Percentiles rank a stretch among this genome's conserved stretches.
phyloP scores from a whole-genome alignment of 2,329 filamentous ascomycete genomes.

The Ophiostoma pallidulum region DNA sequence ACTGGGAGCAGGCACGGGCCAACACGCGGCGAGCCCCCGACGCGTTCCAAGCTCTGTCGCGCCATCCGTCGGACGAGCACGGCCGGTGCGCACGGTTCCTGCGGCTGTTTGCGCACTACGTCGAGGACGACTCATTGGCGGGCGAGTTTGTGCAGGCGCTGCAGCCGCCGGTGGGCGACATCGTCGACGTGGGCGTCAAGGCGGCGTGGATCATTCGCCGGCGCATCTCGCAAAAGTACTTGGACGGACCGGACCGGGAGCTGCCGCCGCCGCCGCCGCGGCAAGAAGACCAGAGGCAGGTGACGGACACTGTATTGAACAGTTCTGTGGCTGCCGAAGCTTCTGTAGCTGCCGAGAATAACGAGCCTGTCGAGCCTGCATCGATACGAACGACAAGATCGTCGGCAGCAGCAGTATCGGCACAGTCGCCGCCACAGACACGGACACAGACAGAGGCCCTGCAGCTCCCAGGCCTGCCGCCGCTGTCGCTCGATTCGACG shows the following conservation, averaged over 20 bases:
- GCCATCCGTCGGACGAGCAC: not conserved
- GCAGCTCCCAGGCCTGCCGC: too few species aligned
- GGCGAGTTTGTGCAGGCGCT: not conserved
- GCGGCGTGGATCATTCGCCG: slow-evolving; percentile 2
- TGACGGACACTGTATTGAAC: too few species aligned
- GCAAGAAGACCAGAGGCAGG: too few species aligned
- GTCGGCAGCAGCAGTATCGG: too few species aligned
- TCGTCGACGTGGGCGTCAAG: slow-evolving; percentile 5
- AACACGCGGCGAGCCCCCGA: not conserved
- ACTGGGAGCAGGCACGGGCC: not conserved
- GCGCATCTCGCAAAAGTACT: not conserved
- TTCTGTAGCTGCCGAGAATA: too few species aligned
- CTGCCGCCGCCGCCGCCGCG: not conserved
- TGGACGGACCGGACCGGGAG: not conserved
- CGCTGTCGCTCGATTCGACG: too few species aligned
- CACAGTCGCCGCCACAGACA: too few species aligned
- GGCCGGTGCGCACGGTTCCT: not conserved
- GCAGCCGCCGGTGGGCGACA: not conserved
- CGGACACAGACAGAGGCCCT: too few species aligned
- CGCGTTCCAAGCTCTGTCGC: not conserved
- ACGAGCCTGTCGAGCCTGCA: too few species aligned
- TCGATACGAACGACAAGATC: too few species aligned
- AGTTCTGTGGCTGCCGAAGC: too few species aligned
- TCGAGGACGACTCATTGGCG: not conserved
- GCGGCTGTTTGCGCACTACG: not conserved